These are phyloP conservation scores for Biancaea sappan DNA, from an alignment of 306 rosid species.

Conservation along the genomic window DNA sequence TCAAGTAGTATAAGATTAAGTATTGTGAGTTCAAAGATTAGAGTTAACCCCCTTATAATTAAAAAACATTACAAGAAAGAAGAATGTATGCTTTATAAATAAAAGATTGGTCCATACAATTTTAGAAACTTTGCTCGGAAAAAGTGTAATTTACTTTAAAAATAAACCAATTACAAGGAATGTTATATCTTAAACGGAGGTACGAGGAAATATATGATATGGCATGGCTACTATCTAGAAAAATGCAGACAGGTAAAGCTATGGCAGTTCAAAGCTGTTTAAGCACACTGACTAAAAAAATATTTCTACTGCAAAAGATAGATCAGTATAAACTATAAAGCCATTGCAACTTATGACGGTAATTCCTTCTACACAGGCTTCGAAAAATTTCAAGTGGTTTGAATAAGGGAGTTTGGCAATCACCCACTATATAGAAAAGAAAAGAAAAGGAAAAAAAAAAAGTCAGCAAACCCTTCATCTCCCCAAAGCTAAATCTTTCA, in stretches of 20 bases:
- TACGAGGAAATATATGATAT: too few species aligned
- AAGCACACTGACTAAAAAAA: neutral
- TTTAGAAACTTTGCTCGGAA: too few species aligned
- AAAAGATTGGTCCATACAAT: too few species aligned
- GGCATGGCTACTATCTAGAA: constrained; percentile 16
- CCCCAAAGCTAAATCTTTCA: constrained; percentile 41
- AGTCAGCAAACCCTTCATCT: constrained; percentile 35
- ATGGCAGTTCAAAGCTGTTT: neutral
- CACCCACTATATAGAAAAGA: constrained; percentile 25
- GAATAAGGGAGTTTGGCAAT: constrained; percentile 37
- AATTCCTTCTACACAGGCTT: constrained; percentile 32
- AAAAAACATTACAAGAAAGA: too few species aligned
- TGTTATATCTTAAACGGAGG: too few species aligned
- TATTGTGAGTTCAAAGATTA: too few species aligned
- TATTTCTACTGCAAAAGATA: neutral
- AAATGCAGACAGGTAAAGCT: neutral
- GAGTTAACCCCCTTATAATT: too few species aligned
- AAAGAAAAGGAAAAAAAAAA: constrained; percentile 24
- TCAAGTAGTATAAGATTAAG: too few species aligned
- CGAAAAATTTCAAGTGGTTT: constrained; percentile 41
- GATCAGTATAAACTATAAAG: constrained; percentile 19
- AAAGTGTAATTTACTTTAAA: too few species aligned
- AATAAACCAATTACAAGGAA: neutral
- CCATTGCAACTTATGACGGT: constrained; percentile 32
- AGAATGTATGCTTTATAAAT: too few species aligned